Percentiles rank a stretch among this genome's conserved stretches.
Evolutionary conservation across 768 basidiomycete species (phyloP).

Genomic region (Lentinula raphanica): DNA sequence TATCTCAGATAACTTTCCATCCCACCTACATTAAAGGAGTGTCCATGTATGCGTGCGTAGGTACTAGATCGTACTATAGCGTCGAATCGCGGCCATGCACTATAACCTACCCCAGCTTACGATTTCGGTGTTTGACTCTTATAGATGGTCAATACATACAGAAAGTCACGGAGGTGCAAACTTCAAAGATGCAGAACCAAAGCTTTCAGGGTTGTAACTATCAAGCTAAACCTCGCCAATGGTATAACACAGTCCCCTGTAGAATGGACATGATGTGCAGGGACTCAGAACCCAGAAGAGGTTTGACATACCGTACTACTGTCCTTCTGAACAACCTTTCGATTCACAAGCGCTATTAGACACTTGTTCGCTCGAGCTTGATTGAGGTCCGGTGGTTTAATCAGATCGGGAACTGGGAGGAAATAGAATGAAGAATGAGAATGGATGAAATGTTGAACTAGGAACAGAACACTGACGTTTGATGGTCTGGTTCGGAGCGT

Average conservation of each 20-base stretch:
- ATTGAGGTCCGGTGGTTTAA: constrained; percentile 75
- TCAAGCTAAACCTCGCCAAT: constrained; percentile 50
- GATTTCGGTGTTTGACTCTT: no score
- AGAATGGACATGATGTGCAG: background rate
- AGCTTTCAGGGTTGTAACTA: no score
- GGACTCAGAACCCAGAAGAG: background rate
- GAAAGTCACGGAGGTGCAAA: no score
- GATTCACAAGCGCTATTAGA: constrained; percentile 82
- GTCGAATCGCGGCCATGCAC: no score
- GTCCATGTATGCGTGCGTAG: no score
- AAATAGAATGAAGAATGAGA: background rate
- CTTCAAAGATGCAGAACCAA: background rate
- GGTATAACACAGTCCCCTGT: constrained; percentile 64
- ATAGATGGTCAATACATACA: no score
- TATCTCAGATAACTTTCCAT: no score
- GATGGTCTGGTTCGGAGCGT: constrained; percentile 52
- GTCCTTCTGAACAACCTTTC: constrained; percentile 79
- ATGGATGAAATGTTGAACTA: background rate
- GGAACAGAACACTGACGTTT: constrained; percentile 40
- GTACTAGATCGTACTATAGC: no score
- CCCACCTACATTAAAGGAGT: no score
- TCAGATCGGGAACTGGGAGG: constrained; percentile 63
- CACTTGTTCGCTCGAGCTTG: constrained; percentile 93
- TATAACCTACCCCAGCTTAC: no score
- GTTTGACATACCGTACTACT: constrained; percentile 45